Conservation (phyloP, 1,284 basidiomycete genomes). For the Leccinum variabile region DNA sequence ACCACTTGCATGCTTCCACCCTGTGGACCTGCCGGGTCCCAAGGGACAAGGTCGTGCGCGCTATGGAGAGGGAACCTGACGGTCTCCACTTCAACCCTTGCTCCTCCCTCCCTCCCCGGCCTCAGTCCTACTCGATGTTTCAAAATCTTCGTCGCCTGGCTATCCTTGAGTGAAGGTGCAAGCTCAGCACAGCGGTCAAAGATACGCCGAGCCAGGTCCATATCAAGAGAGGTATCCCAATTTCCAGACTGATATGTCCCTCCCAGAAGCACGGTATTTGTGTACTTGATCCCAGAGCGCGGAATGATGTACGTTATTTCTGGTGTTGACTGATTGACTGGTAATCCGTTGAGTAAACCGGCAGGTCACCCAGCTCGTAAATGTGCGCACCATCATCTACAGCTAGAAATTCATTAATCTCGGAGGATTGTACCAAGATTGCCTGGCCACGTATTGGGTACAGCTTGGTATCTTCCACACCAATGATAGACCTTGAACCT, state of each 20-base stretch:
- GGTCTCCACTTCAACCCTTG: conserved; percentile 56
- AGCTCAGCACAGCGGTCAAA: conserved; percentile 43
- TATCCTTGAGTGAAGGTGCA: conserved; percentile 39
- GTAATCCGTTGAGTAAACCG: background rate
- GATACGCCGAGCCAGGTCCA: conserved; percentile 44
- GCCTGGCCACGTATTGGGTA: conserved; percentile 75
- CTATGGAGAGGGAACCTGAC: conserved; percentile 40
- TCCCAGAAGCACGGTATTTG: conserved; percentile 50
- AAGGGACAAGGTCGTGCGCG: conserved; percentile 32
- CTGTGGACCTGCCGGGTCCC: conserved; percentile 19
- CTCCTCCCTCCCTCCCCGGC: conserved; percentile 56
- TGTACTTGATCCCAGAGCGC: conserved; percentile 37
- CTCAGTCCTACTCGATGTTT: conserved; percentile 64
- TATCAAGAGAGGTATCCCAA: conserved; percentile 51
- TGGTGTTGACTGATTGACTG: conserved; percentile 17
- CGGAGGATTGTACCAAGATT: conserved; percentile 57
- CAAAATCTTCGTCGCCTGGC: conserved; percentile 45
- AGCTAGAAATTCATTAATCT: conserved; percentile 41
- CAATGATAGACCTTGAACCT: conserved; percentile 60
- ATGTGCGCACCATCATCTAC: conserved; percentile 18
- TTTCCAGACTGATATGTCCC: conserved; percentile 51
- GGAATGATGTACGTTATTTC: conserved; percentile 54
- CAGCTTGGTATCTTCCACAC: conserved; percentile 55
- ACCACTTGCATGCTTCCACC: conserved; percentile 46
- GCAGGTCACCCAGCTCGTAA: background rate